These are phyloP conservation scores for Oryza longistaminata DNA, from an alignment of 176 grass and related monocot species.

Conservation along the genomic window DNA sequence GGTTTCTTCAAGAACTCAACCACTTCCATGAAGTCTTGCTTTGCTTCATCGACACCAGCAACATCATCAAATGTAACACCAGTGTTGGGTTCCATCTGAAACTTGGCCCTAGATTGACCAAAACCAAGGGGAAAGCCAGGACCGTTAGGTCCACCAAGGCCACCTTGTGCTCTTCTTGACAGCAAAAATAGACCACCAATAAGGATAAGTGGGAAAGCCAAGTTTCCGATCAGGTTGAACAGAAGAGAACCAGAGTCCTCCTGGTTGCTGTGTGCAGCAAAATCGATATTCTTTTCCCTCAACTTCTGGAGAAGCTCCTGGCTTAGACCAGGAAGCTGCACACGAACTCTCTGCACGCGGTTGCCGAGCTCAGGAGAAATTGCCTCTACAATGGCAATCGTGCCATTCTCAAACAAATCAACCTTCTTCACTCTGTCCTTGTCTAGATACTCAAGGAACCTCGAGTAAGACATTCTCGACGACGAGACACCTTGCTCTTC, in stretches of 20 bases:
- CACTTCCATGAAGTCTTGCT: constrained; percentile 99
- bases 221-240: constrained; percentile 92
- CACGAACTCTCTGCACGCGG: constrained; percentile 84
- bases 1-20: constrained; percentile 98
- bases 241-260: constrained; percentile 89
- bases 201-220: constrained; percentile 95
- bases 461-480: constrained; percentile 98
- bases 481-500: constrained; percentile 90
- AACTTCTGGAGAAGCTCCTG: constrained; percentile 97
- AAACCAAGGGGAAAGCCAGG: constrained; percentile 90
- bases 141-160: constrained; percentile 83
- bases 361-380: constrained; percentile 94
- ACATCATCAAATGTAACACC: constrained; percentile 97
- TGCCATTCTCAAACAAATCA: constrained; percentile 93
- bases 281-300: constrained; percentile 96
- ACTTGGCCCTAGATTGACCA: constrained; percentile 94
- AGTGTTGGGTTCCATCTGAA: constrained; percentile 99
- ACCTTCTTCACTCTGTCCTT: constrained; percentile 96
- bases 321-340: constrained; percentile 89
- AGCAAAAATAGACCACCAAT: constrained; percentile 90
- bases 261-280: constrained; percentile 88
- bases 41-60: constrained; percentile 90
- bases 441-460: constrained; percentile 96
- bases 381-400: constrained; percentile 90
- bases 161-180: constrained; percentile 81